Evolutionary conservation across 257 asterid genomes (phyloP).

Genomic region (Salvia miltiorrhiza): DNA sequence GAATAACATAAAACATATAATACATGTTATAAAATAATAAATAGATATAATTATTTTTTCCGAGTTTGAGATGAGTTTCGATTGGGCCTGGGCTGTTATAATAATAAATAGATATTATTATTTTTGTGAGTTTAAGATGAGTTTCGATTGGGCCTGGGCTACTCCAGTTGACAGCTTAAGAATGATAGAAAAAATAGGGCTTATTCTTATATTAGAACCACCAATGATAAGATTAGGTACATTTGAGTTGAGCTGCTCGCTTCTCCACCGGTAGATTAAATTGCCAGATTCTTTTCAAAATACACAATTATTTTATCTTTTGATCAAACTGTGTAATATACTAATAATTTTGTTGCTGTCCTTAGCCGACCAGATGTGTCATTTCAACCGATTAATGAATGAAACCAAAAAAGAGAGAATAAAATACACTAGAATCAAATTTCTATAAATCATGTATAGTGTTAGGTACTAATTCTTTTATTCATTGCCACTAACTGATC

Average conservation of each 20-base stretch:
- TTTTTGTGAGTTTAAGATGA: too few species aligned
- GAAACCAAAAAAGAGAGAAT: background rate
- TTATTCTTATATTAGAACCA: too few species aligned
- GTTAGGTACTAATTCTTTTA: background rate
- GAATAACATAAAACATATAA: too few species aligned
- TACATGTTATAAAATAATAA: too few species aligned
- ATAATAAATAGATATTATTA: too few species aligned
- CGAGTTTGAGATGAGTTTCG: too few species aligned
- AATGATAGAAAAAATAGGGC: too few species aligned
- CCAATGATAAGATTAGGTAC: background rate
- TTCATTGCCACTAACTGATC: background rate
- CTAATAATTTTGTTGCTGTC: background rate
- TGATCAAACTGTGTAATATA: too few species aligned
- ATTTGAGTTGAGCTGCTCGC: background rate
- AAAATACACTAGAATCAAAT: background rate
- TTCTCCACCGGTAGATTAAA: background rate
- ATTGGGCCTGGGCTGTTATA: too few species aligned
- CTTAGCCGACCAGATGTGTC: constrained; percentile 17
- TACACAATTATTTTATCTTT: background rate
- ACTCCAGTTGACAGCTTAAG: too few species aligned
- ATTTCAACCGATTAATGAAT: background rate
- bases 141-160: too few species aligned
- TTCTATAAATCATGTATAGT: background rate
- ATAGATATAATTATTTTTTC: too few species aligned
- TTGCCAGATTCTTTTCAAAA: background rate